Evolutionary conservation across 2,329 filamentous ascomycete genomes (phyloP).

Genomic region (Apiospora sp.): DNA sequence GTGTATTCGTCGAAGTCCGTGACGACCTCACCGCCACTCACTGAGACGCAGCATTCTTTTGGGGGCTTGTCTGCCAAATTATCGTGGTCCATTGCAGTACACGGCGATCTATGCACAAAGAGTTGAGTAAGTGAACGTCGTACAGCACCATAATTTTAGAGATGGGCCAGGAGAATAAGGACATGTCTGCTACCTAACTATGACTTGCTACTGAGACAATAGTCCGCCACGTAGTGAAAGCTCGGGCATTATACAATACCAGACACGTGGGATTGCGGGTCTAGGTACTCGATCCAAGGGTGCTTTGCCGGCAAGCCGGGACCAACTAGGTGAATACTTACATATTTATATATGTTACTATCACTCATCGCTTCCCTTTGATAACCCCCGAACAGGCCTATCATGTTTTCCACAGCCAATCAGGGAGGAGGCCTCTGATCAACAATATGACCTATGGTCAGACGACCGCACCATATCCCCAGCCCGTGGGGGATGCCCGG

Average conservation of each 20-base stretch:
- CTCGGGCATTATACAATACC: background rate
- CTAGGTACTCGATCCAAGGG: background rate
- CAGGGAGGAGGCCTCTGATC: background rate
- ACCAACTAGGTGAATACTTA: background rate
- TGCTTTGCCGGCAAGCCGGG: background rate
- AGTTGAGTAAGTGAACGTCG: background rate
- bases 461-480: background rate
- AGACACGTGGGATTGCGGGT: background rate
- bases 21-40: background rate
- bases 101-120: background rate
- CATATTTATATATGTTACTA: background rate
- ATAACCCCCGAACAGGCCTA: background rate
- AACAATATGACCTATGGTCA: background rate
- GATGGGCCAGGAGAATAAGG: background rate
- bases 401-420: background rate
- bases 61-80: background rate
- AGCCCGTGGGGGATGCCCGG: background rate
- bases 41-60: background rate
- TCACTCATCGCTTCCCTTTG: background rate
- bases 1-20: slow-evolving; percentile 8
- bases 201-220: background rate
- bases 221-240: background rate
- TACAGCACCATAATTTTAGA: no score
- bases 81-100: background rate
- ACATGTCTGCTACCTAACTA: background rate